Evolutionary conservation across 768 basidiomycete genomes (phyloP).

Genomic region (Cyclocybe cylindracea): DNA sequence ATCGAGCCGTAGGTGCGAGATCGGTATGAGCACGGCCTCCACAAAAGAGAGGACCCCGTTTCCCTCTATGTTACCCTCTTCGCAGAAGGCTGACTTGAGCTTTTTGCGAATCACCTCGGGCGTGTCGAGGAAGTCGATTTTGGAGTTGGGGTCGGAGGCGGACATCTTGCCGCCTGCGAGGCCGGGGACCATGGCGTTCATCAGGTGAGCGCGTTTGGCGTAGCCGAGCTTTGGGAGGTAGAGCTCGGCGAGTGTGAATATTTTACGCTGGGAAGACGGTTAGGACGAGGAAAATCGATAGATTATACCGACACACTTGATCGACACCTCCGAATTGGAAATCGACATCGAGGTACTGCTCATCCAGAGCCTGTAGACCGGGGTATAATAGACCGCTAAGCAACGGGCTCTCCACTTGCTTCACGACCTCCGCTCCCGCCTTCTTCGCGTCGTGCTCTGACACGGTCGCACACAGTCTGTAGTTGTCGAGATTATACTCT

Average conservation of each 20-base stretch:
- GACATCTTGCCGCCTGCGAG: slow-evolving; percentile 97
- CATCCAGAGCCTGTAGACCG: slow-evolving; percentile 94
- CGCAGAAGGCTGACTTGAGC: slow-evolving; percentile 91
- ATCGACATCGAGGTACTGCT: slow-evolving; percentile 93
- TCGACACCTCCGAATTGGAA: slow-evolving; percentile 99
- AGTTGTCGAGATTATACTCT: slow-evolving; percentile 96
- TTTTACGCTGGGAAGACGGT: slow-evolving; percentile 75
- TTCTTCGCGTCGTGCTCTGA: slow-evolving; percentile 97
- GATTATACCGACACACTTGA: slow-evolving; percentile 58
- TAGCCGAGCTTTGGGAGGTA: slow-evolving; percentile 95
- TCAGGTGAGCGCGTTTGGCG: slow-evolving; percentile 91
- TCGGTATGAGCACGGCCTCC: slow-evolving; percentile 85
- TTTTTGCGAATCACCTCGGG: slow-evolving; percentile 85
- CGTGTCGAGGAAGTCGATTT: slow-evolving; percentile 95
- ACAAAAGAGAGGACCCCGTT: slow-evolving; percentile 90
- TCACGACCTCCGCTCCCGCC: slow-evolving; percentile 98
- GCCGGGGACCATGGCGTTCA: slow-evolving; percentile 98
- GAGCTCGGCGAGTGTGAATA: slow-evolving; percentile 96
- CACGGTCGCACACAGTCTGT: slow-evolving; percentile 87
- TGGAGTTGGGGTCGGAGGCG: slow-evolving; percentile 94
- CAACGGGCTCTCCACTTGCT: slow-evolving; percentile 91
- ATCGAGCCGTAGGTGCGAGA: slow-evolving; percentile 74
- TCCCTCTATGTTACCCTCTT: slow-evolving; percentile 84
- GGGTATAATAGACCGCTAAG: slow-evolving; percentile 95
- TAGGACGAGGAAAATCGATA: background rate